Base-by-base conservation (phyloP, 2,329 filamentous ascomycete species). In the Neocatenulostroma microsporum region DNA sequence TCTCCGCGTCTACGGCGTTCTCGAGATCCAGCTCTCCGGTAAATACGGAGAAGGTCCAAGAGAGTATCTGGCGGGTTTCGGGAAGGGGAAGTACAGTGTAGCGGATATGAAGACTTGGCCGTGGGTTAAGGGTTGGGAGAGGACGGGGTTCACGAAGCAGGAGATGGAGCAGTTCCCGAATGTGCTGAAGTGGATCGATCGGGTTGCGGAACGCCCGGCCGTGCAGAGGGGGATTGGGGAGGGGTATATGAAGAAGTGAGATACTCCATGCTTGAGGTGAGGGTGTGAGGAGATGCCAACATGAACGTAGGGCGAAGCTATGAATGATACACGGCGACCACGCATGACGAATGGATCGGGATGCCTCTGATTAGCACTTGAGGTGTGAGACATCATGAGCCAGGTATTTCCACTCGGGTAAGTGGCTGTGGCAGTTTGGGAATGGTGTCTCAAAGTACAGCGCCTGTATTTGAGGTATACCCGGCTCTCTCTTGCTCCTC, bases 101-200 rank as follows among this genome's bases (percentile, higher is more conserved):
- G 69, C 71, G 8, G 70, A 74, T 46, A 72, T 74, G 37, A 68
- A 67, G 41, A 64, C 68, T 2, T 73, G 67, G 67, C 60, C 66
- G 19, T 72, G 67, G 68, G 58, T 71, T 23, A 68, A 63, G 47
- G 56, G 53, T 4, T 72, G 66, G 64, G 57, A 63, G 44, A 49
- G 52, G 29, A 56, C 48, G 20, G 64, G 66, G 0, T 64, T 70
- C 45, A 64, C 58, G 3, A 49, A 67, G 37, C 62, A 73, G 41
- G 68, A 74, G 18, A 62, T 74, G 53, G 52, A 64, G 13, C 44
- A 52, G 1, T 74, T 74, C 53, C 72, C 71, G 18, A 63, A 70
- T 47, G 25, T 76, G 45, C 51, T 70, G 41, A 62, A 67, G 50
- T 76, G 72, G 73, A 61, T 73, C 44, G 67, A 70, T 40, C 57